Percentiles rank a stretch among this genome's conserved stretches.
These are phyloP conservation scores for Agarophyton chilense DNA, from an alignment of 23 red algal species.

Conservation along the genomic window DNA sequence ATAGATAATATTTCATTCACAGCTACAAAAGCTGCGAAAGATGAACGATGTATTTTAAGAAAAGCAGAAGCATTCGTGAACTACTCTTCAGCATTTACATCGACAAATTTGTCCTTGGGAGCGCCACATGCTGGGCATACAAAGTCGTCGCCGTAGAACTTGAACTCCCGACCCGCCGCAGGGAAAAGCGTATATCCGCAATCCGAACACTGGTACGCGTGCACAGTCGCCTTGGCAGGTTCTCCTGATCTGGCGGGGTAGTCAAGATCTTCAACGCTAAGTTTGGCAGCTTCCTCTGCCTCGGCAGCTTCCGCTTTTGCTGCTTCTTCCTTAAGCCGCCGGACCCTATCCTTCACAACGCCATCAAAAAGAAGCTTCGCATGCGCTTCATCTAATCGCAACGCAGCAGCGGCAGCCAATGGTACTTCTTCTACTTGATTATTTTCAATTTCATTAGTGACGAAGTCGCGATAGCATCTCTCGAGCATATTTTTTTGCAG, in stretches of 20 bases:
- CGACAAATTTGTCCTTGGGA: slow-evolving; percentile 88
- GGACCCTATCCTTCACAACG: slow-evolving; percentile 29
- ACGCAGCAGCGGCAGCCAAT: slow-evolving; percentile 55
- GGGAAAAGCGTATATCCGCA: slow-evolving; percentile 96
- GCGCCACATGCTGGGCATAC: slow-evolving; percentile 92
- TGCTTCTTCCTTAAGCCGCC: slow-evolving; percentile 25
- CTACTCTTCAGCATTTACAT: slow-evolving; percentile 71
- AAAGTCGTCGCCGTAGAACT: slow-evolving; percentile 91
- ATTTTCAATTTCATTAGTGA: slow-evolving; percentile 52
- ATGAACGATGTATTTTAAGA: background rate
- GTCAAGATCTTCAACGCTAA: slow-evolving; percentile 51
- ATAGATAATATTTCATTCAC: too few relatives aligned
- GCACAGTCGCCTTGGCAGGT: slow-evolving; percentile 65
- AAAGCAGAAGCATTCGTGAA: background rate
- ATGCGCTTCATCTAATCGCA: slow-evolving; percentile 43
- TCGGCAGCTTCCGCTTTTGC: slow-evolving; percentile 56
- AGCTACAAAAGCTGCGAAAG: background rate
- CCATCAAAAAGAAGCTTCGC: slow-evolving; percentile 57
- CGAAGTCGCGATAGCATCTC: slow-evolving; percentile 58
- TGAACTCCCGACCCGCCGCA: slow-evolving; percentile 83
- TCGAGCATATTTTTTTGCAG: slow-evolving; percentile 77
- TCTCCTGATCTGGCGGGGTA: slow-evolving; percentile 67
- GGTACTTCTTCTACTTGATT: slow-evolving; percentile 44
- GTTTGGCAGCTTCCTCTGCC: slow-evolving; percentile 56
- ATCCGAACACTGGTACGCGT: slow-evolving; percentile 86